These are phyloP conservation scores for Fagopyrum esculentum DNA, from an alignment of 148 eudicot species.

Conservation along the genomic window DNA sequence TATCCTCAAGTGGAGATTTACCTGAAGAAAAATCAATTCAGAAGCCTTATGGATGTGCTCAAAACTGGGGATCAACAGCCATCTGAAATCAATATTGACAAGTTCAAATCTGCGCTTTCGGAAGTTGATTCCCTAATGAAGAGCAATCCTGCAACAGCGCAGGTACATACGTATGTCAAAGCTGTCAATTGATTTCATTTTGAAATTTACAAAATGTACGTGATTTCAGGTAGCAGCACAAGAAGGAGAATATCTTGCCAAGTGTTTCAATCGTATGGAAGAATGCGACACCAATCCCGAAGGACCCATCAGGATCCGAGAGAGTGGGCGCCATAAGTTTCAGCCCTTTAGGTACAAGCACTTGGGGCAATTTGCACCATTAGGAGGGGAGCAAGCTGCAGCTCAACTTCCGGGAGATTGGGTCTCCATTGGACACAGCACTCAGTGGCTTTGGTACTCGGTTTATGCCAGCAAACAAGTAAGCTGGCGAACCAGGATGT, in stretches of 20 bases:
- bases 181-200: background rate
- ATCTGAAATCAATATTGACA: conserved; percentile 35
- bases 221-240: conserved; percentile 65
- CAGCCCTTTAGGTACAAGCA: conserved; percentile 67
- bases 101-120: conserved; percentile 59
- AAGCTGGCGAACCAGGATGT: conserved; percentile 58
- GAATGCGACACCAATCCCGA: conserved; percentile 50
- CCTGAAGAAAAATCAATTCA: conserved; percentile 45
- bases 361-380: conserved; percentile 63
- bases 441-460: conserved; percentile 46
- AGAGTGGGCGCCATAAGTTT: conserved; percentile 61
- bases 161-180: conserved; percentile 30
- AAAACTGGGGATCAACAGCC: background rate
- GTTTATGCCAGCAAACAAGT: conserved; percentile 58
- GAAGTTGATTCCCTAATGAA: conserved; percentile 77
- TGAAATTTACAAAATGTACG: background rate
- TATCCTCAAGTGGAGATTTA: conserved; percentile 60
- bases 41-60: conserved; percentile 31
- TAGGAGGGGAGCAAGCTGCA: conserved; percentile 63
- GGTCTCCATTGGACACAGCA: conserved; percentile 27
- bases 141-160: conserved; percentile 92
- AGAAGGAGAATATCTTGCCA: conserved; percentile 59
- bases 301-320: conserved; percentile 68
- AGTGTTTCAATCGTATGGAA: conserved; percentile 64
- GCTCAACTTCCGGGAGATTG: conserved; percentile 29